Base-by-base conservation (phyloP, 208 protist species). In the Trypanosoma scelopori region DNA sequence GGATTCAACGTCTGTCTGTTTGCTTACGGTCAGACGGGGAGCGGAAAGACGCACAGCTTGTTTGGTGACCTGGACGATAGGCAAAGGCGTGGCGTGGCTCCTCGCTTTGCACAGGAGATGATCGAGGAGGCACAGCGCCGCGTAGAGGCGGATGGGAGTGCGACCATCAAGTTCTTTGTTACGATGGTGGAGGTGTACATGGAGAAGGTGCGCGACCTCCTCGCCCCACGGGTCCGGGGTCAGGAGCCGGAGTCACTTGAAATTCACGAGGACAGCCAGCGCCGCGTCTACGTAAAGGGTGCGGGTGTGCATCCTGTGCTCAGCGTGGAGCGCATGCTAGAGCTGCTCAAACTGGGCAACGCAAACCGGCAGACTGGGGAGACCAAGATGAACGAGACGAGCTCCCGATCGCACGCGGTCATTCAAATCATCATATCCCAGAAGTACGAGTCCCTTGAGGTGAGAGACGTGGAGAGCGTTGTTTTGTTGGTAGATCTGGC, bases 321-420 rank as follows among this genome's bases (percentile, higher is more conserved):
- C 46, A 82, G 78, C 27, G 52, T 74, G 41, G 78, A 93, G 32
- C 71, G 82, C 15, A 81, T 94, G 74, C 37, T 86, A 16, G 72
- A 85, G 47, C 48, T 85, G n/a, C 59, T 94, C 5, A 74, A 76
- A 41, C 48, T 65, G 42, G 89, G 85, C 16, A 85, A 91, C 28
- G 53, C 62, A 1, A 78, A 78, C 59, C 67, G 85, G 4, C 82
- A 78, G 27, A 80, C 78, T 30, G 81, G 68, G 4, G 81, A 82
- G 56, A 92, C 83, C 35, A 62, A 62, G 45, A 91, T 92, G 86
- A 92, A 92, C 59, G 74, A 84, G 23, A 68, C 60, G 5, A 89
- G 92, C 75, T 97, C 87, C 25, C 87, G 97, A 25, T 98, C 97
- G 28, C 98, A 99, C 74, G 97, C 97, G n/a, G 98, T 99, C 57